phyloP scores from a whole-genome alignment of 140 eudicot genomes.

The Ambrosia hybrid region DNA sequence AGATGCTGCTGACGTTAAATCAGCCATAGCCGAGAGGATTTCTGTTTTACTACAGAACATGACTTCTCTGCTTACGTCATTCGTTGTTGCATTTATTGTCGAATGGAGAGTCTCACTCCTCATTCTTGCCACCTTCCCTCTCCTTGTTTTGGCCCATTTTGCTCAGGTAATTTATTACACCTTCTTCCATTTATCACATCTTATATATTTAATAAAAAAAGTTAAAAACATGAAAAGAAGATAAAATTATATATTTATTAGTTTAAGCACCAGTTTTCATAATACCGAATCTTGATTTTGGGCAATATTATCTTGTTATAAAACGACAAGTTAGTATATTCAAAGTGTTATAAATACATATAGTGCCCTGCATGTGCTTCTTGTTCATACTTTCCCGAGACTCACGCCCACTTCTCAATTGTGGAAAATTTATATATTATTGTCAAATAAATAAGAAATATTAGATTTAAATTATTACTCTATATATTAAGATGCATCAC shows the following conservation, averaged over 20 bases:
- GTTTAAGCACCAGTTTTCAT: constrained; percentile 25
- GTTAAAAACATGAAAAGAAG: not conserved
- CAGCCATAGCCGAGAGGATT: constrained; percentile 96
- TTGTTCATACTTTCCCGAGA: constrained; percentile 49
- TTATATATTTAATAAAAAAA: not conserved
- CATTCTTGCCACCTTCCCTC: constrained; percentile 88
- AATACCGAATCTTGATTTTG: constrained; percentile 48
- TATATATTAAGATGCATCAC: too few species aligned
- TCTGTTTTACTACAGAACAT: constrained; percentile 93
- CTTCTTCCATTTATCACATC: not conserved
- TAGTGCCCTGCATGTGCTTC: constrained; percentile 71
- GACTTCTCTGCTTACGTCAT: constrained; percentile 97
- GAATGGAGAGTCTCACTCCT: constrained; percentile 99
- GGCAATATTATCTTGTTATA: constrained; percentile 33
- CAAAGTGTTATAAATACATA: constrained; percentile 23
- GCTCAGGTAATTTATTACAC: constrained; percentile 66
- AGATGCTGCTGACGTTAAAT: constrained; percentile 96
- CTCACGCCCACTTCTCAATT: constrained; percentile 26
- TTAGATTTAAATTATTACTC: too few species aligned
- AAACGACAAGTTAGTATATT: constrained; percentile 50
- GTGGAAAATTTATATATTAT: not conserved
- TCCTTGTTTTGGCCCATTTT: constrained; percentile 90
- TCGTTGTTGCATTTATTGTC: constrained; percentile 91
- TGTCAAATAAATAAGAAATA: too few species aligned
- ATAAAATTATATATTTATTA: constrained; percentile 1